A percentile compares a stretch with the other conserved stretches of the same genome.
Evolutionary conservation across 2,329 filamentous ascomycete genomes (phyloP).

Genomic region (Arachnopeziza araneosa): DNA sequence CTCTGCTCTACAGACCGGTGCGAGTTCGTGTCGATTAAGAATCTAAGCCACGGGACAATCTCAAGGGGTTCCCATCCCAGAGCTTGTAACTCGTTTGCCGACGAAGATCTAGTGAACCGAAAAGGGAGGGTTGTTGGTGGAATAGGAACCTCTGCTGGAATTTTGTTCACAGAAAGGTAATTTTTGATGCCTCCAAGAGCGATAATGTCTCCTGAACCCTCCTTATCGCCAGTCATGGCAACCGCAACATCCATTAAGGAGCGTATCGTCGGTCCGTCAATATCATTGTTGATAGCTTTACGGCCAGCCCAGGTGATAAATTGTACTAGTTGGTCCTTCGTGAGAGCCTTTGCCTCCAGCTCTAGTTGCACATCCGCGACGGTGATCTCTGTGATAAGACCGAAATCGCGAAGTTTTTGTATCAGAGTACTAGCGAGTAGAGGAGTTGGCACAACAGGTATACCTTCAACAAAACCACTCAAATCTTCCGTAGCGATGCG

Average conservation of each 20-base stretch:
- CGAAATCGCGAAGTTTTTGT: constrained; percentile 73
- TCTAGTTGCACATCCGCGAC: constrained; percentile 80
- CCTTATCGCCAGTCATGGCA: constrained; percentile 57
- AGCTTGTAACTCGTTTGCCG: constrained; percentile 62
- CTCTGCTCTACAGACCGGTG: constrained; percentile 58
- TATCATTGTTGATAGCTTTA: constrained; percentile 64
- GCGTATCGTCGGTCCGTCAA: constrained; percentile 63
- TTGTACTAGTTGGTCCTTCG: constrained; percentile 68
- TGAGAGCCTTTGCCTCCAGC: constrained; percentile 75
- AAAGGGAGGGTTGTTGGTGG: constrained; percentile 80
- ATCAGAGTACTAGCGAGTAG: constrained; percentile 73
- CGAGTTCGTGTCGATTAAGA: constrained; percentile 63
- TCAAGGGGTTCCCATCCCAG: constrained; percentile 85
- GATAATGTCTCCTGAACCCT: constrained; percentile 64
- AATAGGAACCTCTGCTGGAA: constrained; percentile 74
- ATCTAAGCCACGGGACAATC: constrained; percentile 78
- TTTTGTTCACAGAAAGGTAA: constrained; percentile 71
- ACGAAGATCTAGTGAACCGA: constrained; percentile 69
- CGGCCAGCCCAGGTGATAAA: constrained; percentile 81
- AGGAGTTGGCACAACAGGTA: constrained; percentile 77
- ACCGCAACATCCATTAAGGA: constrained; percentile 74
- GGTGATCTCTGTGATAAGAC: constrained; percentile 81
- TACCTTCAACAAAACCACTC: constrained; percentile 73
- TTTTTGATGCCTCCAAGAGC: constrained; percentile 69
- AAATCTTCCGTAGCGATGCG: constrained; percentile 66